Evolutionary conservation across 2,329 filamentous ascomycete species (phyloP).

Genomic region (Neurospora sp.): DNA sequence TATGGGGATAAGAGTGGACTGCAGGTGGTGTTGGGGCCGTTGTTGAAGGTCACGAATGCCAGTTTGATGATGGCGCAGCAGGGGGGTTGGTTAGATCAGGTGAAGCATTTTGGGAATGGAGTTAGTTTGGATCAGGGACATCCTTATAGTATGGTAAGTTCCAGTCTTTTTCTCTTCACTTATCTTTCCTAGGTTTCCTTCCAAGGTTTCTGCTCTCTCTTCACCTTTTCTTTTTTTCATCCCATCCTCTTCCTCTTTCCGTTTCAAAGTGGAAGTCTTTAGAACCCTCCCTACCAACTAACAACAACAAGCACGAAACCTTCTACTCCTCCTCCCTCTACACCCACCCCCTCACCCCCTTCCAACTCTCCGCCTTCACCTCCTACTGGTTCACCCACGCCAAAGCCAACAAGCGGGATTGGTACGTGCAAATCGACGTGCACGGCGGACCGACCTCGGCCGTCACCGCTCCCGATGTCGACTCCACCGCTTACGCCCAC

Average conservation of each 20-base stretch:
- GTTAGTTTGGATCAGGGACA: constrained; percentile 22
- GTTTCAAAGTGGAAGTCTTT: not conserved
- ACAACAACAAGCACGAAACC: constrained; percentile 26
- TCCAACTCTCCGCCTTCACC: constrained; percentile 27
- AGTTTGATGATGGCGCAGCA: constrained; percentile 23
- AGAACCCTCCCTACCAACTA: constrained; percentile 9
- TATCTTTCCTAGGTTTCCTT: not conserved
- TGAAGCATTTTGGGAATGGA: constrained; percentile 24
- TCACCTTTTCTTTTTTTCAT: not conserved
- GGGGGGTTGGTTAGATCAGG: constrained; percentile 23
- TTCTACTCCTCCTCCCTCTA: constrained; percentile 34
- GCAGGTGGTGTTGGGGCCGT: constrained; percentile 22
- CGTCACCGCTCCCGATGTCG: constrained; percentile 20
- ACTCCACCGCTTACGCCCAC: constrained; percentile 30
- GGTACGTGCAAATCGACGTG: constrained; percentile 33
- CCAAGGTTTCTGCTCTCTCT: not conserved
- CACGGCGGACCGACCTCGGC: constrained; percentile 32
- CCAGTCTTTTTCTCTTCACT: not conserved
- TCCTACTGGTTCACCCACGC: constrained; percentile 30
- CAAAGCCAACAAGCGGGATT: constrained; percentile 26
- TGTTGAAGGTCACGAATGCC: constrained; percentile 25
- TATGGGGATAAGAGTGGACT: constrained; percentile 27
- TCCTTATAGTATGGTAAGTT: constrained; percentile 18
- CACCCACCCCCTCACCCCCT: constrained; percentile 26
- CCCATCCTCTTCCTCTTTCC: not conserved